Evolutionary conservation across 176 grass and related monocot genomes (phyloP).

Genomic region (Phyllostachys edulis): DNA sequence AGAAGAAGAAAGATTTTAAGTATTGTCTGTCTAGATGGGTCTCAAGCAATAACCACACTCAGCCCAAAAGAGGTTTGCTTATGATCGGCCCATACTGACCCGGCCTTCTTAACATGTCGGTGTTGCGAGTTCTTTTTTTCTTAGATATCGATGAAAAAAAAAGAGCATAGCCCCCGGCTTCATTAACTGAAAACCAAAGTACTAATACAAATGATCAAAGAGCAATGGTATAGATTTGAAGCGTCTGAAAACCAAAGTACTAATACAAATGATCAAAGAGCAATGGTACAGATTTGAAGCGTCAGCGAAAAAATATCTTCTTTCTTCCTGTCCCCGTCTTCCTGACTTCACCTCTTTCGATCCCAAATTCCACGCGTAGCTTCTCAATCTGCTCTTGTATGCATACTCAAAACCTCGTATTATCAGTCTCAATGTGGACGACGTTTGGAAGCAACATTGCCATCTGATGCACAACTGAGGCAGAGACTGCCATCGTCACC

Average conservation of each 20-base stretch:
- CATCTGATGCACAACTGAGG: no score
- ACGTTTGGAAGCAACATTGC: no score
- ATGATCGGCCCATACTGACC: not conserved
- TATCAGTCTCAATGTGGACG: no score
- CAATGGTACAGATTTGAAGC: not conserved
- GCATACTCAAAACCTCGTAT: no score
- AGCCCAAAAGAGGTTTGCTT: not conserved
- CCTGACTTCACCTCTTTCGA: no score
- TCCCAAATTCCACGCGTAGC: no score
- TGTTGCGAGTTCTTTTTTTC: not conserved
- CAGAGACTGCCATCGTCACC: no score
- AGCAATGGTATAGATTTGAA: not conserved
- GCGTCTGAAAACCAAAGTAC: not conserved
- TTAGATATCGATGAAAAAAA: not conserved
- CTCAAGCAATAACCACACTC: not conserved
- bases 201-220: not conserved
- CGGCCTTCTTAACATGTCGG: not conserved
- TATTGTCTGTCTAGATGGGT: not conserved
- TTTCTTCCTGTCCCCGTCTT: no score
- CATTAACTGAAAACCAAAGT: not conserved
- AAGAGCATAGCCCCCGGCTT: not conserved
- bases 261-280: not conserved
- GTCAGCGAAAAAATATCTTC: no score
- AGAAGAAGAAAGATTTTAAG: no score
- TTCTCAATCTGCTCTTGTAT: no score